Percentiles rank a stretch among this genome's conserved stretches.
Evolutionary conservation across 306 rosid species (phyloP).

Genomic region (Oemleria cerasiformis): DNA sequence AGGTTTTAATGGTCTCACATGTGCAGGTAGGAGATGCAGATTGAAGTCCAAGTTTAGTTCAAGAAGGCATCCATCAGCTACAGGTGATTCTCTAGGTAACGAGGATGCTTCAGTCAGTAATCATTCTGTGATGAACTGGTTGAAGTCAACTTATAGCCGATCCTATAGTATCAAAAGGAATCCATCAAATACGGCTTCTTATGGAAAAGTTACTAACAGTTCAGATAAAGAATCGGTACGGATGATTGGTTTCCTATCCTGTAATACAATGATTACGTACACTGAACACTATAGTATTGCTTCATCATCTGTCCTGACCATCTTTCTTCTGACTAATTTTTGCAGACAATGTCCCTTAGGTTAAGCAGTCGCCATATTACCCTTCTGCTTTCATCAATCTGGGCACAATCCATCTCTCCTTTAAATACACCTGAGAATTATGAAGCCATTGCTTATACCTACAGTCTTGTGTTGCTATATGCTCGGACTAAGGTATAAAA

Average conservation of each 20-base stretch:
- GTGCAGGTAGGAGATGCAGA: slow-evolving; percentile 27
- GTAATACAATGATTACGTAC: background rate
- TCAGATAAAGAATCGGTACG: slow-evolving; percentile 29
- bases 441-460: too few species aligned
- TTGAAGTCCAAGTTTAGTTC: slow-evolving; percentile 49
- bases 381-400: too few species aligned
- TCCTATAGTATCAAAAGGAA: too few species aligned
- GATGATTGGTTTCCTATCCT: background rate
- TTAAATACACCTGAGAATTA: too few species aligned
- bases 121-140: slow-evolving; percentile 44
- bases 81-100: slow-evolving; percentile 17
- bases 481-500: too few species aligned
- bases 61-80: slow-evolving; percentile 29
- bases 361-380: too few species aligned
- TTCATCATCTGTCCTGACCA: slow-evolving; percentile 7
- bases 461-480: too few species aligned
- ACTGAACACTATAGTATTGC: background rate
- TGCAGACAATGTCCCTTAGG: too few species aligned
- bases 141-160: slow-evolving; percentile 63
- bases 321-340: slow-evolving; percentile 3
- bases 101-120: slow-evolving; percentile 27
- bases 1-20: background rate
- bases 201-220: slow-evolving; percentile 16
- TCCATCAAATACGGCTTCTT: slow-evolving; percentile 1
- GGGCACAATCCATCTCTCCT: too few species aligned